Evolutionary conservation across 1,284 basidiomycete species (phyloP), one percentile per base, ranked within the genome.

Genomic region (Trichosporon faecale): DNA sequence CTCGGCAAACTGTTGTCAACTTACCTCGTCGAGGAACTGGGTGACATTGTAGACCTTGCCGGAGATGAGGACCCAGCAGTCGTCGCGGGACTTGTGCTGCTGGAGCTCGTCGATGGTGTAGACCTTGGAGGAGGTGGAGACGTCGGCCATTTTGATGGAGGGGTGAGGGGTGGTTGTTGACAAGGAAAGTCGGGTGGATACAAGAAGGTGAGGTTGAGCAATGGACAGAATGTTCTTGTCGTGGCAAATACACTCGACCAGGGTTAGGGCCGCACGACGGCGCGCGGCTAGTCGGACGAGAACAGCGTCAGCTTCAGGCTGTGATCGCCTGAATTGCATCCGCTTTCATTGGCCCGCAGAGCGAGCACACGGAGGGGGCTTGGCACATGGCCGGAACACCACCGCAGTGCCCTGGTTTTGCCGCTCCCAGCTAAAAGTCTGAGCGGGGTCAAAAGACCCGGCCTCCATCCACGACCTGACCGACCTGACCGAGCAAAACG

Each of bases 21-120:
- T 73, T 84, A 95, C 93, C 91, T 99, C 96, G 85, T 98, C 95
- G 78, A 96, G 86, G 89, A 99, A 99, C 82, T 91, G 91, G 67
- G 94, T 90, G 76, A 91, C 91, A 84, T 97, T 89, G 87, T 99
- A 99, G 70, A 99, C 96, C 83, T 95, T 95, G 78, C 89, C 89
- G 81, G 91, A 88, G 77, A 97, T 85, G 77, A 95, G 88, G 79
- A 95, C 81, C 85, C 89, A 95, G 75, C 94, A 85, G 77, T 85
- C 89, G 72, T 93, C 88, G 84, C 91, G 91, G 68, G 86, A 86
- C 76, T 84, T 88, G 87, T 95, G 88, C 70, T 87, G 85, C 78
- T 91, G 88, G 82, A 95, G 89, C 82, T 93, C 88, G 57, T 90
- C 89, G 82, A 88, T 85, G 73, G 90, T 90, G 83, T 84, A 72